Evolutionary conservation across 106 monocot genomes (phyloP).

Genomic region (Dioscorea zingiberensis): DNA sequence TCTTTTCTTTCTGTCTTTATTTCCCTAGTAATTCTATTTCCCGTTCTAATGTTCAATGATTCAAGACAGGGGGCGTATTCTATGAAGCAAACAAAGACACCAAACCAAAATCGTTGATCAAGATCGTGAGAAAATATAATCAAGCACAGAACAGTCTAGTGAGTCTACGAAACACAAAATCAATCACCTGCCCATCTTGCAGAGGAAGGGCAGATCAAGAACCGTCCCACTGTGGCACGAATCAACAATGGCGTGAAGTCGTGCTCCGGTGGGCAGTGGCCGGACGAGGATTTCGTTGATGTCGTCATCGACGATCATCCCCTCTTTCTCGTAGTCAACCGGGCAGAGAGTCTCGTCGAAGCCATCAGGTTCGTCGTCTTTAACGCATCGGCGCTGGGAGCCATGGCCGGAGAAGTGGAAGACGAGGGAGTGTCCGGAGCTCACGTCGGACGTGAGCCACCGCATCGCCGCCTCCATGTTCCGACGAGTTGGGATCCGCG

Average conservation of each 20-base stretch:
- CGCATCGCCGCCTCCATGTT: constrained; percentile 71
- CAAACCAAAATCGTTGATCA: too few relatives aligned
- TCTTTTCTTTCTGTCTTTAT: too few relatives aligned
- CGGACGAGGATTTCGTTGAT: constrained; percentile 58
- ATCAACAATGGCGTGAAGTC: constrained; percentile 80
- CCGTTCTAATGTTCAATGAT: too few relatives aligned
- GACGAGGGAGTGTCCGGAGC: constrained; percentile 65
- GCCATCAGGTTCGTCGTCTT: constrained; percentile 64
- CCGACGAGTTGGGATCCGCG: constrained; percentile 40
- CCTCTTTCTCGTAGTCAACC: constrained; percentile 60
- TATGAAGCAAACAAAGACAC: too few relatives aligned
- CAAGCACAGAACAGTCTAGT: too few relatives aligned
- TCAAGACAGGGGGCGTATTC: too few relatives aligned
- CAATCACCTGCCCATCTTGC: constrained; percentile 53
- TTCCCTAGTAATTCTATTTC: too few relatives aligned
- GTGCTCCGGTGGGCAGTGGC: constrained; percentile 49
- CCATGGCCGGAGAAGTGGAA: constrained; percentile 97
- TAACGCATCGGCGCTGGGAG: constrained; percentile 40
- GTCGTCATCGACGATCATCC: constrained; percentile 77
- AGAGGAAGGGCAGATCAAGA: constrained; percentile 74
- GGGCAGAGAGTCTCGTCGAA: constrained; percentile 86
- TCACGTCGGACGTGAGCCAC: constrained; percentile 58
- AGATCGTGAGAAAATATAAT: too few relatives aligned
- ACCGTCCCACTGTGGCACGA: constrained; percentile 87
- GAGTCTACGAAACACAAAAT: too few relatives aligned